Evolutionary conservation across 768 basidiomycete species (phyloP).

Genomic region (Austroboletus eburneus): DNA sequence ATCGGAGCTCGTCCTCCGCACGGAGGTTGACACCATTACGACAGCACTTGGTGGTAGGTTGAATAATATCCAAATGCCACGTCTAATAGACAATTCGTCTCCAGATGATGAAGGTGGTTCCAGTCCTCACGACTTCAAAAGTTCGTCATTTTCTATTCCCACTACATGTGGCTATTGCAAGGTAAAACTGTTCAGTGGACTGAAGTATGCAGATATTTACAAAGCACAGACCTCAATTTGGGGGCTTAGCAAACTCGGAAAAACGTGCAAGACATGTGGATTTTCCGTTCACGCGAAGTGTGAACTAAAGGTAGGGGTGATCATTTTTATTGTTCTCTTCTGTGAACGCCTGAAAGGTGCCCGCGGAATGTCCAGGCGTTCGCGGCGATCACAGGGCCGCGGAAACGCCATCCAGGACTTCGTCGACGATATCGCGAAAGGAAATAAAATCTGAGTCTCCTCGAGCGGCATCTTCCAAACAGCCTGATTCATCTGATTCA

Average conservation of each 20-base stretch:
- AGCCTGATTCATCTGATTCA: slow-evolving; percentile 4
- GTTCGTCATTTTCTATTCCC: slow-evolving; percentile 81
- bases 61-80: neutral
- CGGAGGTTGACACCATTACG: slow-evolving; percentile 62
- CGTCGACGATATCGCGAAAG: slow-evolving; percentile 33
- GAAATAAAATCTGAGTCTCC: slow-evolving; percentile 22
- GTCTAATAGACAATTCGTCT: slow-evolving; percentile 8
- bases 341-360: slow-evolving; percentile 45
- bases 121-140: slow-evolving; percentile 76
- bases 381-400: slow-evolving; percentile 24
- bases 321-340: neutral
- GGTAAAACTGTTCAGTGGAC: slow-evolving; percentile 35
- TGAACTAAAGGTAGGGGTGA: slow-evolving; percentile 65
- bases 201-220: slow-evolving; percentile 3
- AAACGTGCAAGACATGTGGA: slow-evolving; percentile 75
- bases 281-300: slow-evolving; percentile 81
- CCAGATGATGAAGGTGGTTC: slow-evolving; percentile 72
- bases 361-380: slow-evolving; percentile 57
- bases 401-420: slow-evolving; percentile 28
- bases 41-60: slow-evolving; percentile 60
- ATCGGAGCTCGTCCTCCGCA: slow-evolving; percentile 52
- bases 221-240: slow-evolving; percentile 67
- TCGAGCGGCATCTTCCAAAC: slow-evolving; percentile 4
- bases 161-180: slow-evolving; percentile 80
- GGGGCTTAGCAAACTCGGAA: slow-evolving; percentile 85